Base-by-base conservation (phyloP, 106 monocot species). In the Dioscorea alata region DNA sequence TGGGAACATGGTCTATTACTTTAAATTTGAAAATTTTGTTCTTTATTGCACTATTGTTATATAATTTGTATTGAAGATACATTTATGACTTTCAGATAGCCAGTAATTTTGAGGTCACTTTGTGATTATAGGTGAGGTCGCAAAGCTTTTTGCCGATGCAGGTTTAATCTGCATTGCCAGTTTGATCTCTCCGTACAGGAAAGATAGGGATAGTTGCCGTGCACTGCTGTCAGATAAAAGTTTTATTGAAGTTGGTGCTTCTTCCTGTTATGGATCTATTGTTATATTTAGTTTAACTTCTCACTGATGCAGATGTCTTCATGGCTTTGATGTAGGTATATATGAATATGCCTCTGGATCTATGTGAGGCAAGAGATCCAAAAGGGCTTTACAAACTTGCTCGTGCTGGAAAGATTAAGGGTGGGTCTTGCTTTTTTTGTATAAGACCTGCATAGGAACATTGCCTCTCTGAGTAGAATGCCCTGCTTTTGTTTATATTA, bases 371-470 rank as follows among this genome's bases (percentile, higher is more conserved):
- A 68, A 86, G 89, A 75, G 93, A 93, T 65, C 84, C 93, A 17
- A 93, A 93, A 58, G 93, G 93, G 66, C 86, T 93, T 48, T 93
- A 93, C 79, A 93, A 93, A 72, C 93, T 93, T 73, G 93, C 93
- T 52, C 88, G 93, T 75, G 89, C 79, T 21, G 93, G 93, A 68
- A 89, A 86, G 77, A 93, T 93, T 33, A 89, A 89, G 79, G 89
- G 93, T 86, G 7, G 76, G 34, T 3, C 60, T 61, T 75, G 16
- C 17, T 60, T 54, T 13, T 54, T 42, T 8, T 42, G 42, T 10
- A 42, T 42, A 42, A 42, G 42, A 42, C 10, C 42, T 42, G 42
- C 9, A 42, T 10, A 42, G 2, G 42, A 42, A 42, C 42, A 28
- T 10, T 42, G 42, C 2, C 10, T 42, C 42, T 3, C 42, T 8